Percentiles rank a stretch among this genome's conserved stretches.
Conservation (phyloP, 257 asterid genomes). For the Perilla frutescens region DNA sequence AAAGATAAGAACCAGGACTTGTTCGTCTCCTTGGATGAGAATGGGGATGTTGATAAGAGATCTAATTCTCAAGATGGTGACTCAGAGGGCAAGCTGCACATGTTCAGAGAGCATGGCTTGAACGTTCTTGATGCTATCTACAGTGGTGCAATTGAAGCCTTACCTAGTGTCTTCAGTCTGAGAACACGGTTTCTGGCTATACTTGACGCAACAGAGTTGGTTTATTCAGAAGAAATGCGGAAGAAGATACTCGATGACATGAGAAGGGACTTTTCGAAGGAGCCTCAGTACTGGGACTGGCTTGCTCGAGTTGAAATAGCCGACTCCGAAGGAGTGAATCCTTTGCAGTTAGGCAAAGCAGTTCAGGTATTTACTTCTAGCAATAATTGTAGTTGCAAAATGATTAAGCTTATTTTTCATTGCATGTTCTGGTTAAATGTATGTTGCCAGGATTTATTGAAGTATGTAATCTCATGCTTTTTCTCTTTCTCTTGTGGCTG, state of each 20-base stretch:
- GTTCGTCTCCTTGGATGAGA: constrained; percentile 67
- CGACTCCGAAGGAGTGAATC: constrained; percentile 38
- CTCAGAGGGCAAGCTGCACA: constrained; percentile 56
- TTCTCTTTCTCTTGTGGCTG: neutral
- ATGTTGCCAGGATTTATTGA: constrained; percentile 2
- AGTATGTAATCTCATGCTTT: neutral
- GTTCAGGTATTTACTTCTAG: constrained; percentile 57
- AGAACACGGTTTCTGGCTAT: constrained; percentile 78
- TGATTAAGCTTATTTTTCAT: neutral
- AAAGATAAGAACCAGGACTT: constrained; percentile 71
- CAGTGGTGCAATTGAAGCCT: constrained; percentile 67
- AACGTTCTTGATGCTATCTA: constrained; percentile 68
- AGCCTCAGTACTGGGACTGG: constrained; percentile 92
- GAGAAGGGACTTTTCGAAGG: constrained; percentile 66
- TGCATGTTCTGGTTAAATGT: constrained; percentile 3
- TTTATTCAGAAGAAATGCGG: constrained; percentile 65
- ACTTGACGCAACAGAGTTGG: constrained; percentile 62
- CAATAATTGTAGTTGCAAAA: constrained; percentile 1
- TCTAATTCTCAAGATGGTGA: constrained; percentile 51
- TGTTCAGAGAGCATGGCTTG: constrained; percentile 67
- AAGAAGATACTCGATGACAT: constrained; percentile 64
- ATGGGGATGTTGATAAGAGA: constrained; percentile 46
- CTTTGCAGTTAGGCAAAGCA: constrained; percentile 54
- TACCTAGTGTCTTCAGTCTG: constrained; percentile 72
- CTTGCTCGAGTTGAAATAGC: constrained; percentile 66